A percentile compares a stretch with the other conserved stretches of the same genome.
phyloP scores from a whole-genome alignment of 306 rosid genomes.

The Phaseolus lunatus region DNA sequence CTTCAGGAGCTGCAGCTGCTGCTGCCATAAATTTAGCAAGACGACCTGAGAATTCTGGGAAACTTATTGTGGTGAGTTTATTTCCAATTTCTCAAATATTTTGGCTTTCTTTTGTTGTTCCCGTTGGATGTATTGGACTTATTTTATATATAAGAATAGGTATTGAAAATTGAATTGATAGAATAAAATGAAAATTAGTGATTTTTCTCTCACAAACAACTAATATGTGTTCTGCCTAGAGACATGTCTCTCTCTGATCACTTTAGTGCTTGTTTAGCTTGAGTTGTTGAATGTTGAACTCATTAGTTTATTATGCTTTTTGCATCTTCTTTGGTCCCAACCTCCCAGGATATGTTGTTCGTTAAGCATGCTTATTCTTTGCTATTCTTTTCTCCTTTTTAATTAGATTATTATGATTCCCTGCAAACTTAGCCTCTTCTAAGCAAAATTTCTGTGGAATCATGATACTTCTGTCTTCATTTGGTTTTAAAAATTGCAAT shows the following conservation, averaged over 20 bases:
- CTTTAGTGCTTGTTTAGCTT: constrained; percentile 20
- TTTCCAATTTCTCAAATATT: constrained; percentile 22
- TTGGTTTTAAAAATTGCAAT: constrained; percentile 26
- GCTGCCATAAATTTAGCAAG: constrained; percentile 86
- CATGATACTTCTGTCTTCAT: constrained; percentile 26
- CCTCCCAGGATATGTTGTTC: constrained; percentile 22
- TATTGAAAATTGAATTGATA: constrained; percentile 13
- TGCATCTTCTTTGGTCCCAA: constrained; percentile 4
- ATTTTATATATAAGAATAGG: not conserved
- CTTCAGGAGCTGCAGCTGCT: constrained; percentile 97
- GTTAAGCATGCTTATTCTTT: constrained; percentile 7
- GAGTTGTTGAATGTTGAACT: constrained; percentile 22
- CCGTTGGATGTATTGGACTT: constrained; percentile 2
- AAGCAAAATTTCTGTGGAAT: not conserved
- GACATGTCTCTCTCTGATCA: constrained; percentile 10
- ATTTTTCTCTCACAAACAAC: constrained; percentile 13
- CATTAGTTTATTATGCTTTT: constrained; percentile 17
- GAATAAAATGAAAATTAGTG: constrained; percentile 8
- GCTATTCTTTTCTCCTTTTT: constrained; percentile 6
- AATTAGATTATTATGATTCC: constrained; percentile 33
- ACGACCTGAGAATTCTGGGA: constrained; percentile 85
- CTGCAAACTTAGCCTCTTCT: constrained; percentile 34
- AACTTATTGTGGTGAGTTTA: constrained; percentile 74
- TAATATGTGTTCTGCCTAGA: not conserved
- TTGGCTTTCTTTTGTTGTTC: constrained; percentile 31